These are phyloP conservation scores for Dactylella cylindrospora DNA, from an alignment of 2,329 filamentous ascomycete genomes.

Conservation along the genomic window DNA sequence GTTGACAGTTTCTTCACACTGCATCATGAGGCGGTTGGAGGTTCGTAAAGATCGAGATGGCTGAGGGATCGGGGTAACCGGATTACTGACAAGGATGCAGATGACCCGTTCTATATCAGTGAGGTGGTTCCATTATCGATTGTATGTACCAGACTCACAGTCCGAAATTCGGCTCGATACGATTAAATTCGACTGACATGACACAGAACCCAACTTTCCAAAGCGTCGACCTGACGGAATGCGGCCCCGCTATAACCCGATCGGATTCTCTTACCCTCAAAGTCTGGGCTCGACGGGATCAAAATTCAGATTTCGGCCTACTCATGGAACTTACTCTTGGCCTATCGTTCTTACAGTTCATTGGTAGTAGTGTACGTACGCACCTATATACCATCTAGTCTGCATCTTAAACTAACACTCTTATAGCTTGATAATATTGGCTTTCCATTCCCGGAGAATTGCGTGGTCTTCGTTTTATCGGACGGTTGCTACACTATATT, in stretches of 20 bases:
- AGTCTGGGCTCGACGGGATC: conserved; percentile 61
- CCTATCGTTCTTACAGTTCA: conserved; percentile 62
- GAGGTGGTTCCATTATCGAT: conserved; percentile 64
- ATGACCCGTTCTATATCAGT: conserved; percentile 65
- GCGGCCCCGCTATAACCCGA: conserved; percentile 60
- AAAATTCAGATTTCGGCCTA: conserved; percentile 57
- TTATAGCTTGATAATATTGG: conserved; percentile 59
- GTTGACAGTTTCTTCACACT: conserved; percentile 67
- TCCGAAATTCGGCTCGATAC: not conserved
- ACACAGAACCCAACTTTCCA: conserved; percentile 63
- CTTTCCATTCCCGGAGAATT: conserved; percentile 64
- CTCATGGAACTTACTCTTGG: conserved; percentile 61
- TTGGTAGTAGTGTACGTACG: conserved; percentile 60
- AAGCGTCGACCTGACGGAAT: conserved; percentile 62
- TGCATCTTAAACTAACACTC: conserved; percentile 6
- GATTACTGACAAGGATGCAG: conserved; percentile 44
- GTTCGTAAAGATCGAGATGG: conserved; percentile 49
- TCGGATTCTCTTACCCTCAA: conserved; percentile 59
- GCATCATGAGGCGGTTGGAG: conserved; percentile 57
- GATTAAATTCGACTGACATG: conserved; percentile 14
- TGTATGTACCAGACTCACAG: conserved; percentile 46
- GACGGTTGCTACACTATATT: conserved; percentile 68
- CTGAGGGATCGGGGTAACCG: conserved; percentile 14
- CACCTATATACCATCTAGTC: not conserved
- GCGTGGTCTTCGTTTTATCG: conserved; percentile 64